Percentiles rank a stretch among this genome's conserved stretches.
Conservation (phyloP, 305 asterid species). For the Salvia sclarea region DNA sequence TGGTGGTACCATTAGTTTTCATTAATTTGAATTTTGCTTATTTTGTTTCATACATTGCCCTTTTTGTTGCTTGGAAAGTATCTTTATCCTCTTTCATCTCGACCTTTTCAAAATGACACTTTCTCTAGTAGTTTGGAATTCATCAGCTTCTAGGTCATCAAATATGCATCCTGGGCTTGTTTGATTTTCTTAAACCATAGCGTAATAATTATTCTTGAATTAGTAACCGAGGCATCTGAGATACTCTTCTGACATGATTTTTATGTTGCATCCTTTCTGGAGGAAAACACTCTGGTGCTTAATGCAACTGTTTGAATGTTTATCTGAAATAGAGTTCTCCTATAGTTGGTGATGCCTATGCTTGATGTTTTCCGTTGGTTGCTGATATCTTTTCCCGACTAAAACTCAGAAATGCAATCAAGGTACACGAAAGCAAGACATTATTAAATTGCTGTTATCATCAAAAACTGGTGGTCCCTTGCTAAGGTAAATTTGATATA, state of each 20-base stretch:
- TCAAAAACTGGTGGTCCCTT: conserved; percentile 46
- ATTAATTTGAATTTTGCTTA: conserved; percentile 7
- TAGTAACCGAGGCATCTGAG: background rate
- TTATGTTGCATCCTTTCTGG: conserved; percentile 11
- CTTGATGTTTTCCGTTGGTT: conserved; percentile 19
- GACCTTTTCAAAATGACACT: background rate
- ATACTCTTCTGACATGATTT: background rate
- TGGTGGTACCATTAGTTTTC: background rate
- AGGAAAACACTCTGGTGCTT: conserved; percentile 7
- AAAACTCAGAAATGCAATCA: conserved; percentile 54
- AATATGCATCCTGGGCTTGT: conserved; percentile 5
- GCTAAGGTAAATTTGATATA: conserved; percentile 51
- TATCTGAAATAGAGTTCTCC: background rate
- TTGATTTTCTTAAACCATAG: background rate
- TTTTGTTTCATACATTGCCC: background rate
- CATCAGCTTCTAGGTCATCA: background rate
- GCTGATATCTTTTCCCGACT: conserved; percentile 26
- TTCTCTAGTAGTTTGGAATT: conserved; percentile 1
- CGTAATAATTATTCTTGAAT: background rate
- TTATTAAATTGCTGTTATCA: conserved; percentile 55
- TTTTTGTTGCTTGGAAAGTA: background rate
- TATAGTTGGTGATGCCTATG: conserved; percentile 1
- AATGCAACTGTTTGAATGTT: conserved; percentile 6
- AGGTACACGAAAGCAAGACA: conserved; percentile 68
- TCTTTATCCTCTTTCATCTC: background rate